Percentiles rank a stretch among this genome's conserved stretches.
These are phyloP conservation scores for Aureobasidium sp. DNA, from an alignment of 2,329 filamentous ascomycete species.

Conservation along the genomic window DNA sequence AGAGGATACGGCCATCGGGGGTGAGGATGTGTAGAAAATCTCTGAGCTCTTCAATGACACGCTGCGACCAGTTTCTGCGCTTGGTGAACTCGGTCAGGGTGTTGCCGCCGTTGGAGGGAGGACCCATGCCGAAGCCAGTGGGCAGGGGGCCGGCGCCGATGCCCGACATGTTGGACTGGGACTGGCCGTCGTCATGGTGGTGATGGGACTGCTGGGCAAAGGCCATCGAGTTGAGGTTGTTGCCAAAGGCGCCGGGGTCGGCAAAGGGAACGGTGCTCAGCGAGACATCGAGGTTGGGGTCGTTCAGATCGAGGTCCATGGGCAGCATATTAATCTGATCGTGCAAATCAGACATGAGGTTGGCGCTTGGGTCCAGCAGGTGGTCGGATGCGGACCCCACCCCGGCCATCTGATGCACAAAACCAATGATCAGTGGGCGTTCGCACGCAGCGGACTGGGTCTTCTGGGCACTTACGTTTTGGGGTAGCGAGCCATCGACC, in stretches of 20 bases:
- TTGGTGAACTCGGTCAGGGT: constrained; percentile 61
- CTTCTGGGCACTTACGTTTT: constrained; percentile 9
- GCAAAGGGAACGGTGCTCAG: constrained; percentile 21
- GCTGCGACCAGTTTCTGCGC: constrained; percentile 73
- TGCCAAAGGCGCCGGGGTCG: constrained; percentile 23
- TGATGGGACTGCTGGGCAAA: constrained; percentile 18
- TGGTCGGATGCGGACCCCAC: constrained; percentile 22
- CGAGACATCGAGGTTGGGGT: constrained; percentile 29
- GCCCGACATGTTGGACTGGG: constrained; percentile 33
- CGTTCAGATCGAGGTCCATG: constrained; percentile 35
- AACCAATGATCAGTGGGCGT: constrained; percentile 9
- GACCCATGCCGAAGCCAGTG: constrained; percentile 45
- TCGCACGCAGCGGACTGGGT: neutral
- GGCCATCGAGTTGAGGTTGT: constrained; percentile 20
- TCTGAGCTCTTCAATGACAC: constrained; percentile 80
- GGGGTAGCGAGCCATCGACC: constrained; percentile 13
- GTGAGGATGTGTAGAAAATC: constrained; percentile 86
- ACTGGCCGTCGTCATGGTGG: constrained; percentile 1
- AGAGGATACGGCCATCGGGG: constrained; percentile 73
- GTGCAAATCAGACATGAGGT: constrained; percentile 37
- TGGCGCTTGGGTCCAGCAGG: constrained; percentile 27
- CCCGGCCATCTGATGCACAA: constrained; percentile 22
- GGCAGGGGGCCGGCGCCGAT: constrained; percentile 51
- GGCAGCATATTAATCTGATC: constrained; percentile 36
- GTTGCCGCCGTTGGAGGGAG: constrained; percentile 40